Evolutionary conservation across 306 rosid species (phyloP).

Genomic region (Trifolium dubium): DNA sequence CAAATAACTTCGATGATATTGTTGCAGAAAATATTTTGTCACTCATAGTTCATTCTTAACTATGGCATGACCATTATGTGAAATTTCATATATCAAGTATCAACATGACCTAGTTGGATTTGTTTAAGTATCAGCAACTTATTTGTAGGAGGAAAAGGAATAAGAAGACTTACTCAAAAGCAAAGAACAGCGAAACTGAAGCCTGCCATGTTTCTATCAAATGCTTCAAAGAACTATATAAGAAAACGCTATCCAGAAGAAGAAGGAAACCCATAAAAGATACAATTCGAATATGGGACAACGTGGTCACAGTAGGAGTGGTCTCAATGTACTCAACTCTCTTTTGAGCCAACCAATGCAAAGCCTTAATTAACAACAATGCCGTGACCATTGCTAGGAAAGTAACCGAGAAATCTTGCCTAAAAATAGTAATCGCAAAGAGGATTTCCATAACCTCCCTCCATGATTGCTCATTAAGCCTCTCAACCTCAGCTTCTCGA

Average conservation of each 20-base stretch:
- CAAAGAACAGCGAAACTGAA: conserved; percentile 92
- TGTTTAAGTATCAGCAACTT: conserved; percentile 12
- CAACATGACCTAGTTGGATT: conserved; percentile 26
- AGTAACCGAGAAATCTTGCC: conserved; percentile 94
- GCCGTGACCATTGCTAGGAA: conserved; percentile 94
- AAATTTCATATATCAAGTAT: conserved; percentile 37
- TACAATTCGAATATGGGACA: conserved; percentile 89
- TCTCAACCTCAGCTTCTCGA: conserved; percentile 98
- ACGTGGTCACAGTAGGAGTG: conserved; percentile 77
- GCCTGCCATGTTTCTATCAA: conserved; percentile 73
- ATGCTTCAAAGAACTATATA: conserved; percentile 67
- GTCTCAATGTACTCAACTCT: conserved; percentile 98
- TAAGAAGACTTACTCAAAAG: conserved; percentile 83
- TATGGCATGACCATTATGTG: conserved; percentile 15
- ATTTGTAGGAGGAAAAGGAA: conserved; percentile 20
- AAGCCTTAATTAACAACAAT: conserved; percentile 79
- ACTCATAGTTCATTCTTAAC: conserved; percentile 5
- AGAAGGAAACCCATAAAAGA: conserved; percentile 93
- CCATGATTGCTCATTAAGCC: conserved; percentile 99
- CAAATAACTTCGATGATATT: conserved; percentile 10
- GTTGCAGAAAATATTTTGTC: background rate
- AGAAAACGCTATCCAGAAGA: conserved; percentile 72
- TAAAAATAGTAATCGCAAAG: conserved; percentile 90
- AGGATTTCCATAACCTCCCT: conserved; percentile 98
- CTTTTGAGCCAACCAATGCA: conserved; percentile 99